phyloP scores from a whole-genome alignment of 305 asterid species.

The Fraxinus floribunda region DNA sequence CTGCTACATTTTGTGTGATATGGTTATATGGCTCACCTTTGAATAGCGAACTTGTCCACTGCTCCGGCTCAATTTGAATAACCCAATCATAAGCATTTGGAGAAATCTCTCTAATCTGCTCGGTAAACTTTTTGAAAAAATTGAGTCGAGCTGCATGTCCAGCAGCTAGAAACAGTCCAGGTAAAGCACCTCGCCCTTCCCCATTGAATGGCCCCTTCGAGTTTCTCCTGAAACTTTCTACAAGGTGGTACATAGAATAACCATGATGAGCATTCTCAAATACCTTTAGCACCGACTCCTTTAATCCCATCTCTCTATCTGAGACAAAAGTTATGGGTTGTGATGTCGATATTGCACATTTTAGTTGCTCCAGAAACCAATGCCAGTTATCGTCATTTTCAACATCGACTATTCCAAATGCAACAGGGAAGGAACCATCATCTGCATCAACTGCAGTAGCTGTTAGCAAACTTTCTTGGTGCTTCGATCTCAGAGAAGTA shows the following conservation, averaged over 20 bases:
- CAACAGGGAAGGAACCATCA: slow-evolving; percentile 82
- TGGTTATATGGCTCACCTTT: slow-evolving; percentile 67
- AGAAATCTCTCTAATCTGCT: slow-evolving; percentile 73
- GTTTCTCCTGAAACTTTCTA: slow-evolving; percentile 78
- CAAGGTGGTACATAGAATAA: slow-evolving; percentile 72
- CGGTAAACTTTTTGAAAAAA: slow-evolving; percentile 57
- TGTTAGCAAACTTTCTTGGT: slow-evolving; percentile 67
- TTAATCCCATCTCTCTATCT: slow-evolving; percentile 68
- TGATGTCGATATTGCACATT: slow-evolving; percentile 55
- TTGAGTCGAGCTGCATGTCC: slow-evolving; percentile 66
- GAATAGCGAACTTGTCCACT: slow-evolving; percentile 59
- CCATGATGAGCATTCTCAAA: slow-evolving; percentile 70
- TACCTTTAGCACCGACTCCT: slow-evolving; percentile 47
- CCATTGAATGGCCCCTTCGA: slow-evolving; percentile 80
- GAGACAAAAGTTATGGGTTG: slow-evolving; percentile 67
- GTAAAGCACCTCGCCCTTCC: slow-evolving; percentile 77
- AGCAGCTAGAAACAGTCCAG: slow-evolving; percentile 64
- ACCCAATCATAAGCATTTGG: slow-evolving; percentile 74
- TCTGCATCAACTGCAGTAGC: slow-evolving; percentile 87
- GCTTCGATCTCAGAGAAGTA: slow-evolving; percentile 64
- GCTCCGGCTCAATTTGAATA: slow-evolving; percentile 60
- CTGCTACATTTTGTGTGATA: slow-evolving; percentile 62
- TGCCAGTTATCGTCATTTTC: slow-evolving; percentile 73
- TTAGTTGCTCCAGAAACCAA: slow-evolving; percentile 85
- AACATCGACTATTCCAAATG: slow-evolving; percentile 68